phyloP scores from a whole-genome alignment of 352 stramenopile genomes.

The Globisporangium iwayamae region DNA sequence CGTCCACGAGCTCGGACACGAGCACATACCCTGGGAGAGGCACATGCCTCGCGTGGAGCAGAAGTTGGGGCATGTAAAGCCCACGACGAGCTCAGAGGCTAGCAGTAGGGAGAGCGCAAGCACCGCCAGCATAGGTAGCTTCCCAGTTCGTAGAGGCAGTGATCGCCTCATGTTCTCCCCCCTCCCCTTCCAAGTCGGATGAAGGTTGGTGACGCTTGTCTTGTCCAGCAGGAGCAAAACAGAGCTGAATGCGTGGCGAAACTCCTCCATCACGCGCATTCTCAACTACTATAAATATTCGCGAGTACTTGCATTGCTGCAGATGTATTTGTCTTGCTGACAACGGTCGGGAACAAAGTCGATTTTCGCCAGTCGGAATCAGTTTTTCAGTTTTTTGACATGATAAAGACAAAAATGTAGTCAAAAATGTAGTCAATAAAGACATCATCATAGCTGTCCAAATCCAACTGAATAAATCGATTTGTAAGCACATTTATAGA shows the following conservation, averaged over 20 bases:
- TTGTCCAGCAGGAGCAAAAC: neutral
- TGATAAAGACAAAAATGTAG: too few relatives aligned
- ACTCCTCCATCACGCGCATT: neutral
- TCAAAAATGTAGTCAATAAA: too few relatives aligned
- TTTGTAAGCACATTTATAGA: too few relatives aligned
- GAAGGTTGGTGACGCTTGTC: neutral
- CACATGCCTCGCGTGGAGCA: conserved; percentile 71
- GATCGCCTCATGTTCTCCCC: neutral
- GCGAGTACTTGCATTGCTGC: neutral
- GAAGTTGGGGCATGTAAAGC: conserved; percentile 64
- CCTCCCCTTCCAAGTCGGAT: too few relatives aligned
- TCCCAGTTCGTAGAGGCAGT: too few relatives aligned
- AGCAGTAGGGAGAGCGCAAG: neutral
- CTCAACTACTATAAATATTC: neutral
- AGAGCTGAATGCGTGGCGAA: neutral
- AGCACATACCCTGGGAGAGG: conserved; percentile 46
- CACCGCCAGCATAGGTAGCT: neutral
- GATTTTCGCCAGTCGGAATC: too few relatives aligned
- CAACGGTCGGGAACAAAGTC: too few relatives aligned
- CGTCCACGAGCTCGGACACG: conserved; percentile 42
- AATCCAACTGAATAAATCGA: too few relatives aligned
- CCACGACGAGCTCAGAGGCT: neutral
- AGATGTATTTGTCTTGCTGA: neutral
- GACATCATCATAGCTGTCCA: too few relatives aligned
- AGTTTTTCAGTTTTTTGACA: too few relatives aligned